These are phyloP conservation scores for Dothideomycetes sp. DNA, from an alignment of 2,329 filamentous ascomycete genomes.

Conservation along the genomic window DNA sequence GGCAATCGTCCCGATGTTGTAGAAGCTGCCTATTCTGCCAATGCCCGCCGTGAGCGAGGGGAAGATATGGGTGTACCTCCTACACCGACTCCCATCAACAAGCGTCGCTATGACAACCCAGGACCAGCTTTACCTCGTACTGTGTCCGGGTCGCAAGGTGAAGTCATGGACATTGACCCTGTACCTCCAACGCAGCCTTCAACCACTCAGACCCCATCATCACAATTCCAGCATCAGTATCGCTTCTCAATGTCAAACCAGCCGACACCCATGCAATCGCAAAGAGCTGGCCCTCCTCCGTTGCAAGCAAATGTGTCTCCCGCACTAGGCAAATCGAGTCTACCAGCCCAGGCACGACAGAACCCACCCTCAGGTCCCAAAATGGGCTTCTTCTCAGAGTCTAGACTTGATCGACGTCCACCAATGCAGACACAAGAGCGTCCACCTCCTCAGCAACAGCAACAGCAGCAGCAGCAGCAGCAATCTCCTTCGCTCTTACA, in stretches of 20 bases:
- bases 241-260: slow-evolving; percentile 25
- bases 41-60: slow-evolving; percentile 33
- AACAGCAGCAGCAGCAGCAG: slow-evolving; percentile 6
- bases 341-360: slow-evolving; percentile 10
- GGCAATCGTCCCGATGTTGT: slow-evolving; percentile 34
- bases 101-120: slow-evolving; percentile 39
- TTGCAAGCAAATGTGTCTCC: slow-evolving; percentile 19
- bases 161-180: slow-evolving; percentile 31
- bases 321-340: slow-evolving; percentile 21
- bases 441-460: slow-evolving; percentile 6
- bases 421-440: slow-evolving; percentile 16
- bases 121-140: slow-evolving; percentile 30
- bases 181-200: slow-evolving; percentile 14
- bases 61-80: slow-evolving; percentile 40
- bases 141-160: slow-evolving; percentile 34
- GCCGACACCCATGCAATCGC: slow-evolving; percentile 22
- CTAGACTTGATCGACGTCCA: slow-evolving; percentile 22
- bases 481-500: too few species aligned
- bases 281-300: slow-evolving; percentile 19
- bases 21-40: slow-evolving; percentile 33
- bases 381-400: slow-evolving; percentile 25
- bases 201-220: slow-evolving; percentile 2
- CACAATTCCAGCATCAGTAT: slow-evolving; percentile 20
- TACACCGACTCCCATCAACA: slow-evolving; percentile 38
- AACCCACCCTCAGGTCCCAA: slow-evolving; percentile 23